Base-by-base conservation (phyloP, 2,329 filamentous ascomycete genomes). In the Alternaria brassicae region DNA sequence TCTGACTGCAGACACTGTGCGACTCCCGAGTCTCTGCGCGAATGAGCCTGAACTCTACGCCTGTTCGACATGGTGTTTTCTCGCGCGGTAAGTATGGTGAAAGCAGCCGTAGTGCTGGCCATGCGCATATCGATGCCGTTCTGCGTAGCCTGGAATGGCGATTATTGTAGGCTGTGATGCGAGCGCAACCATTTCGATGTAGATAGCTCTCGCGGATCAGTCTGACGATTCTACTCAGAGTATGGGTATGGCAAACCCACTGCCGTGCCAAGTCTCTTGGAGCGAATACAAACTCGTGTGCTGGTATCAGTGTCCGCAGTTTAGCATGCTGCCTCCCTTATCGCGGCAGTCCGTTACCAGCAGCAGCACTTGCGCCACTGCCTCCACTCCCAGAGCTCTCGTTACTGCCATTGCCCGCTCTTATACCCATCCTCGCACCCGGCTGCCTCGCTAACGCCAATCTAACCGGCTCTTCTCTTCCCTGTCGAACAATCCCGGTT, bases 311-410 rank as follows among this genome's bases (percentile, higher is more conserved):
- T 0, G 13, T 6, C 2, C 1, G 8, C 2, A n/a, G 3, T 23
- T 6, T 0, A n/a, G 44, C 21, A 15, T 37, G 6, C 6, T 13
- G 13, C 2, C 5, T 42, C 8, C 37, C 36, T 76, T 71, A 77
- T 51, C 75, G 67, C 3, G 75, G 74, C 12, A 77, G 61, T n/a
- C 74, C 75, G 53, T 75, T 77, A 3, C 75, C 74, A 21, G 66
- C 67, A 23, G 44, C 44, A 48, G 28, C 44, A 30, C 28, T 42
- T 3, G 36, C 56, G 1, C 65, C 67, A 19, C 62, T 67, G 8
- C 66, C 67, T 12, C 53, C 58, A 30, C 66, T 66, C 10, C 53
- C 58, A 34, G 53, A 44, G 9, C 58, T 57, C 32, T 61, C 62
- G 19, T 28, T 25, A 13, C 27, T 58, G 9, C 56, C 62, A 48